Conservation (phyloP, 2,329 filamentous ascomycete genomes). For the Colletotrichum sp. region DNA sequence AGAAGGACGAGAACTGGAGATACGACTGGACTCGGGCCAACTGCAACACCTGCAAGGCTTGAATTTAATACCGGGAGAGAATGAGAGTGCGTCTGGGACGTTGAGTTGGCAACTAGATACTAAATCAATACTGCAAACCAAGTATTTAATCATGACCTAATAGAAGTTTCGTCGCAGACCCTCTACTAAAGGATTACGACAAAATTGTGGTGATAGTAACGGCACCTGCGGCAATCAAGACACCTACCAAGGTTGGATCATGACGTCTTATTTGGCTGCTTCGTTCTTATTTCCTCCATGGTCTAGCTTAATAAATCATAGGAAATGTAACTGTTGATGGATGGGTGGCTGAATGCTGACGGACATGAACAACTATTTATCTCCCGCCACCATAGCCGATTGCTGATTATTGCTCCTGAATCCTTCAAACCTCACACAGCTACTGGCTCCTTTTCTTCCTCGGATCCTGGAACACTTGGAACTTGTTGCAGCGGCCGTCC, state of each 20-base stretch:
- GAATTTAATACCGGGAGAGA: neutral
- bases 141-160: neutral
- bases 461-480: neutral
- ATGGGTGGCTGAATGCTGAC: too few species aligned
- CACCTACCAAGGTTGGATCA: too few species aligned
- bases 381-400: neutral
- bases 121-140: neutral
- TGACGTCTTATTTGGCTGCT: too few species aligned
- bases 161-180: neutral
- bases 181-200: neutral
- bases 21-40: neutral
- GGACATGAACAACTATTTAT: too few species aligned
- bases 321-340: too few species aligned
- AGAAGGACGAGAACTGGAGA: neutral
- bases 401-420: neutral
- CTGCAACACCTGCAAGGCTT: neutral
- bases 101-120: neutral
- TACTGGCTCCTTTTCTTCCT: neutral
- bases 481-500: conserved; percentile 20
- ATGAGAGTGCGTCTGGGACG: neutral
- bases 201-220: neutral
- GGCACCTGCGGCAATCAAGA: neutral
- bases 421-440: neutral
- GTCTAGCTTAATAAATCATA: too few species aligned
- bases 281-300: too few species aligned